Evolutionary conservation across 805 yeast genomes (phyloP), one percentile per base, ranked within the genome.

Genomic region (Schwanniomyces pseudopolymorphus): DNA sequence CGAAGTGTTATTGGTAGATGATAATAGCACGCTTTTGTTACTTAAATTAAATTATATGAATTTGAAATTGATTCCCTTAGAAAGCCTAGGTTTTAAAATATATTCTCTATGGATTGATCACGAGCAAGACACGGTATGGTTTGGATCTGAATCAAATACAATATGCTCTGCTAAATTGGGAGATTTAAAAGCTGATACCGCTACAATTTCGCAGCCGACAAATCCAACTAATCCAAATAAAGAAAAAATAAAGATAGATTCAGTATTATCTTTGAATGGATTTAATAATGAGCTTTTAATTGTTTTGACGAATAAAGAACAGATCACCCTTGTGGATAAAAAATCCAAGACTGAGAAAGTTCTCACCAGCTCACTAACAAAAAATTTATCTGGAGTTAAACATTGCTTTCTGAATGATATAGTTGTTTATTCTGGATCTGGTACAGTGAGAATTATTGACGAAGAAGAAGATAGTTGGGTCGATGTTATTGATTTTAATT

Each of bases 341-440:
- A 47, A 47, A 5, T 28, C 47, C 0, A 46, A 46, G 0, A 11
- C 39, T 1, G 49, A 58, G 0, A 40, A 44, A 0, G 45, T 58
- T 3, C 48, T 78, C 25, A 66, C 70, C 4, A 63, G 66, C 35
- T 61, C 79, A 0, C 54, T 78, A 20, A 53, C 71, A 1, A 69
- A 66, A 21, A 58, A 67, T 37, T 55, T 77, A 5, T 59, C 60
- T 25, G 81, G 80, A 0, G 52, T 71, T 9, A 77, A 74, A 49
- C 49, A 55, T 8, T 59, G 72, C 20, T 46, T 24, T 22, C 63
- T 60, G 42, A 64, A 59, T 0, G 62, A 67, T 4, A 40, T 72
- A 2, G 33, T 77, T 0, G 54, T 67, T 11, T 79, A 73, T 72
- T 76, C 82, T 0, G 67, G 64, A 35, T 59, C 56, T 26, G 84